These are phyloP conservation scores for Cichorium intybus DNA, from an alignment of 140 eudicot genomes.

Conservation along the genomic window DNA sequence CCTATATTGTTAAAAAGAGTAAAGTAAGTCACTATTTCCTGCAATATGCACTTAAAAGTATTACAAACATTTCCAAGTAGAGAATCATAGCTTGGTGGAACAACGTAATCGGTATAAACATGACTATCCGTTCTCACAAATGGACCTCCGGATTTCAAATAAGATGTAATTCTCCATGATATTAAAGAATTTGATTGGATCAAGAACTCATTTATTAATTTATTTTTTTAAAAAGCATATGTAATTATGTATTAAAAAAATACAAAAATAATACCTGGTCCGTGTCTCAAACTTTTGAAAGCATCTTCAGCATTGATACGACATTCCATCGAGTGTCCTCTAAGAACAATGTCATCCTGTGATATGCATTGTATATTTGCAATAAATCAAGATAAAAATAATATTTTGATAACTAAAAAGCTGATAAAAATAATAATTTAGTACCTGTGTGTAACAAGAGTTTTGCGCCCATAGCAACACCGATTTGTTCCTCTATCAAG, in stretches of 20 bases:
- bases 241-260: background rate
- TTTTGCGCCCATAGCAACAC: conserved; percentile 92
- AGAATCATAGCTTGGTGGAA: conserved; percentile 99
- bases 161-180: conserved; percentile 83
- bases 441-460: conserved; percentile 90
- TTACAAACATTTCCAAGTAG: conserved; percentile 88
- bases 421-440: background rate
- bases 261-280: conserved; percentile 62
- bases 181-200: conserved; percentile 2
- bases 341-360: no score
- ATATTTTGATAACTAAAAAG: conserved; percentile 4
- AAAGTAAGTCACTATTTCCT: no score
- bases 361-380: no score
- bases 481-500: conserved; percentile 95
- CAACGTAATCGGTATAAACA: conserved; percentile 90
- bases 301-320: conserved; percentile 99
- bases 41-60: background rate
- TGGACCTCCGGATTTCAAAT: conserved; percentile 97
- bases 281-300: conserved; percentile 94
- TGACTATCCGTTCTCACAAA: conserved; percentile 99
- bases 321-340: conserved; percentile 96
- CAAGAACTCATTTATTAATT: conserved; percentile 8
- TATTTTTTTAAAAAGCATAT: background rate
- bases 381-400: no score
- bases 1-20: no score